Conservation (phyloP, 306 rosid species). For the Crotalaria pallida region DNA sequence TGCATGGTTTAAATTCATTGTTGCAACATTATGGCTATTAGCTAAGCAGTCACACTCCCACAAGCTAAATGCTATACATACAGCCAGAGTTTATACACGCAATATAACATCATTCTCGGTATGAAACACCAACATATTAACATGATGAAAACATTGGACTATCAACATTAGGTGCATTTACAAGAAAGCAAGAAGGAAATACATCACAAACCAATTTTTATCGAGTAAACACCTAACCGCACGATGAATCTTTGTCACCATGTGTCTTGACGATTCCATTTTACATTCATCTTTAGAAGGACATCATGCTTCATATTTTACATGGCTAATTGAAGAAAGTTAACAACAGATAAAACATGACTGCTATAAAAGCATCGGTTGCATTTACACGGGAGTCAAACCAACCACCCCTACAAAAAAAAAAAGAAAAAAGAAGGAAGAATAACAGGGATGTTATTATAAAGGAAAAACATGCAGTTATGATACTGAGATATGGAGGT, state of each 20-base stretch:
- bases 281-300: neutral
- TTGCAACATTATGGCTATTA: neutral
- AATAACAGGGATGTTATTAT: neutral
- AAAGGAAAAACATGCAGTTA: neutral
- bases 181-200: neutral
- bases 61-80: neutral
- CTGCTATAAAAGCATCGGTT: neutral
- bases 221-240: neutral
- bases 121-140: neutral
- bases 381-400: conserved; percentile 46
- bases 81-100: neutral
- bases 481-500: neutral
- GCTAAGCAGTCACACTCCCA: neutral
- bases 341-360: neutral
- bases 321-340: conserved; percentile 3
- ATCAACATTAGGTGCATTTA: neutral
- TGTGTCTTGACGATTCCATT: neutral
- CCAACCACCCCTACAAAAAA: conserved; percentile 61
- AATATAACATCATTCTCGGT: neutral
- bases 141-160: neutral
- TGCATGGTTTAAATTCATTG: neutral
- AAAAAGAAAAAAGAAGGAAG: too few relatives aligned
- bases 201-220: conserved; percentile 16
- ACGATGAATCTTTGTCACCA: neutral
- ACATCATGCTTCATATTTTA: conserved; percentile 16